These are phyloP conservation scores for Basipetospora chlamydospora DNA, from an alignment of 2,329 filamentous ascomycete species.

Conservation along the genomic window DNA sequence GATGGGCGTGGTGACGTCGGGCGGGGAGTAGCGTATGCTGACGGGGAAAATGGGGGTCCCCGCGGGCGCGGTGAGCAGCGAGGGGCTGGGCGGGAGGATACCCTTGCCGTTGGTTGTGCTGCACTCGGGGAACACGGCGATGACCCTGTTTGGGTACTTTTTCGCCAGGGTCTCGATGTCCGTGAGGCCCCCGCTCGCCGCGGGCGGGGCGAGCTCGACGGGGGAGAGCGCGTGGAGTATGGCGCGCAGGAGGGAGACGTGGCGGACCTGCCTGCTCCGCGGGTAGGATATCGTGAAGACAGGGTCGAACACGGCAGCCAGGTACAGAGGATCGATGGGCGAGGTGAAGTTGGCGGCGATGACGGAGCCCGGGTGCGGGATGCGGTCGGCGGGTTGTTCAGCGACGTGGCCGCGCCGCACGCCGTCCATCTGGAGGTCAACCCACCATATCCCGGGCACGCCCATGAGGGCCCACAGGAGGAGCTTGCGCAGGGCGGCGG, in stretches of 20 bases:
- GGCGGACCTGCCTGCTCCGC: constrained; percentile 55
- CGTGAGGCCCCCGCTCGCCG: constrained; percentile 35
- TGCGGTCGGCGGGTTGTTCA: constrained; percentile 54
- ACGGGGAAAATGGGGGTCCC: constrained; percentile 75
- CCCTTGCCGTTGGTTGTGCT: constrained; percentile 88
- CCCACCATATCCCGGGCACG: constrained; percentile 92
- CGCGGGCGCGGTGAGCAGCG: constrained; percentile 51
- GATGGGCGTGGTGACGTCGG: constrained; percentile 81
- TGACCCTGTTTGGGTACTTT: constrained; percentile 56
- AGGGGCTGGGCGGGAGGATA: constrained; percentile 70
- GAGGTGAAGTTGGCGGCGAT: constrained; percentile 87
- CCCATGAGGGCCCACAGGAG: constrained; percentile 77
- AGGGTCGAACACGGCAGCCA: constrained; percentile 91
- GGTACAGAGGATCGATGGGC: constrained; percentile 83
- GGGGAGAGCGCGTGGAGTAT: constrained; percentile 57
- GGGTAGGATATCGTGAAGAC: constrained; percentile 84
- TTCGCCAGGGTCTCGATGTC: constrained; percentile 48
- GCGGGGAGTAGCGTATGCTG: constrained; percentile 74
- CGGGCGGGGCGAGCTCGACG: constrained; percentile 32
- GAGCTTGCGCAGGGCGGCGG: constrained; percentile 55
- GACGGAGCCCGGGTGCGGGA: constrained; percentile 66
- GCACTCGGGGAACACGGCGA: constrained; percentile 86
- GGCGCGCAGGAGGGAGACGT: constrained; percentile 62
- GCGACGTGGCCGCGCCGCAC: constrained; percentile 82
- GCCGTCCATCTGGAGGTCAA: constrained; percentile 94